These are phyloP conservation scores for Plantago coronopus DNA, from an alignment of 305 asterid species.

Conservation along the genomic window DNA sequence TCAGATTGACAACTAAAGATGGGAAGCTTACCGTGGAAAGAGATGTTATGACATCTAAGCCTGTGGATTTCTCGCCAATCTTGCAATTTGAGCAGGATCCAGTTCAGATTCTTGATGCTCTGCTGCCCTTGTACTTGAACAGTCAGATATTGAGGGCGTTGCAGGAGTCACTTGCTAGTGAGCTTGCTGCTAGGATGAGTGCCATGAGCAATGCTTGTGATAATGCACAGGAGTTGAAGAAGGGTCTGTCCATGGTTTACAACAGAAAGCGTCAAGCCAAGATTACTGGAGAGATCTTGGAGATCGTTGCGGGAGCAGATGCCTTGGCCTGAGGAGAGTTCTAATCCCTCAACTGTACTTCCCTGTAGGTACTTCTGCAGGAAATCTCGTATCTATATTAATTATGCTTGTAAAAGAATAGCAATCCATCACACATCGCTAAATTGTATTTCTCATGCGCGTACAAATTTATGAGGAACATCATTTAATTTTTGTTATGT, in stretches of 20 bases:
- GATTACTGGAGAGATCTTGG: slow-evolving; percentile 93
- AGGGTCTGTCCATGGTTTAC: slow-evolving; percentile 49
- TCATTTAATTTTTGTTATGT: slow-evolving; percentile 32
- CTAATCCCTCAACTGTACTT: slow-evolving; percentile 19
- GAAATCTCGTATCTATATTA: slow-evolving; percentile 22
- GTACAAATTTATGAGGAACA: slow-evolving; percentile 39
- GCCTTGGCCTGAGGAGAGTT: slow-evolving; percentile 39
- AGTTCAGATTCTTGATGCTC: slow-evolving; percentile 81
- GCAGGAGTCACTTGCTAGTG: slow-evolving; percentile 93
- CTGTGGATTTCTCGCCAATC: slow-evolving; percentile 70
- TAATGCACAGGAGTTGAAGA: slow-evolving; percentile 89
- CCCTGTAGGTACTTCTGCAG: slow-evolving; percentile 33
- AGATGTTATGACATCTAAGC: slow-evolving; percentile 50
- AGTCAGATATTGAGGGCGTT: slow-evolving; percentile 84
- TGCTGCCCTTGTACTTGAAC: slow-evolving; percentile 90
- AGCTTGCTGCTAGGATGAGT: slow-evolving; percentile 90
- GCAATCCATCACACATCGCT: slow-evolving; percentile 27
- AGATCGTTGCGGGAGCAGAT: slow-evolving; percentile 83
- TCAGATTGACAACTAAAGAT: slow-evolving; percentile 78
- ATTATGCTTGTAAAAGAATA: slow-evolving; percentile 25
- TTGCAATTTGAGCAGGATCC: slow-evolving; percentile 98
- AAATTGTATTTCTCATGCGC: slow-evolving; percentile 33
- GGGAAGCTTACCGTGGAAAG: slow-evolving; percentile 32
- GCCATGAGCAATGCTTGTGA: slow-evolving; percentile 92
- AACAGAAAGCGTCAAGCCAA: slow-evolving; percentile 89